Evolutionary conservation across 805 yeast genomes (phyloP), one percentile per base, ranked within the genome.

Genomic region (Schizosaccharomyces octosporus): DNA sequence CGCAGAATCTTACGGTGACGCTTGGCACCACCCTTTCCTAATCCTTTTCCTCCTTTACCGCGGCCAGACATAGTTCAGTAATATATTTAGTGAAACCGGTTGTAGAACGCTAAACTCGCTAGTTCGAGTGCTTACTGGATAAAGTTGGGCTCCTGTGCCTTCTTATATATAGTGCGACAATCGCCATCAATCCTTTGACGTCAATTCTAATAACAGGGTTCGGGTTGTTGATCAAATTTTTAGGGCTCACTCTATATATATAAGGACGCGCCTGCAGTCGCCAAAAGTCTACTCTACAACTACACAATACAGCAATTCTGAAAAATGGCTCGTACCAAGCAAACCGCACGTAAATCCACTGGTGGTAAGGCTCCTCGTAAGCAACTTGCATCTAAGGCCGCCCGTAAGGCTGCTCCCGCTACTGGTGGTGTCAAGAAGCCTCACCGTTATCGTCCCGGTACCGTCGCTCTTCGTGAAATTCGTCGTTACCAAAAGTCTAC

Each of bases 361-460:
- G 88, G 90, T 77, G 94, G 94, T 76, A 85, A 85, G 76, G 90
- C 90, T 64, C 94, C 94, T 78, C 83, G 94, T 81, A 85, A 85
- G 79, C 89, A 84, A 74, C 81, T 85, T 70, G 90, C 93, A 66
- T 84, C 93, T 66, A 85, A 85, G 80, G 90, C 89, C 67, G 93
- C 94, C 68, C 81, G 93, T 78, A 85, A 85, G 76, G 83, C 90
- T 58, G 90, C 89, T 63, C 76, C 84, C 63, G 88, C 79, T 89
- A 75, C 72, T 63, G 90, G 90, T 72, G 93, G 90, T 79, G 90
- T 85, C 72, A 84, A 84, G 84, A 84, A 85, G 79, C 90, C 90
- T 65, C 93, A 85, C 81, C 82, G 94, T 82, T 85, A 85, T 79
- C 85, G 85, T 86, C 94, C 94, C 73, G 94, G 94, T 83, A 84